Base-by-base conservation (phyloP, 257 asterid species). In the Lithospermum erythrorhizon region DNA sequence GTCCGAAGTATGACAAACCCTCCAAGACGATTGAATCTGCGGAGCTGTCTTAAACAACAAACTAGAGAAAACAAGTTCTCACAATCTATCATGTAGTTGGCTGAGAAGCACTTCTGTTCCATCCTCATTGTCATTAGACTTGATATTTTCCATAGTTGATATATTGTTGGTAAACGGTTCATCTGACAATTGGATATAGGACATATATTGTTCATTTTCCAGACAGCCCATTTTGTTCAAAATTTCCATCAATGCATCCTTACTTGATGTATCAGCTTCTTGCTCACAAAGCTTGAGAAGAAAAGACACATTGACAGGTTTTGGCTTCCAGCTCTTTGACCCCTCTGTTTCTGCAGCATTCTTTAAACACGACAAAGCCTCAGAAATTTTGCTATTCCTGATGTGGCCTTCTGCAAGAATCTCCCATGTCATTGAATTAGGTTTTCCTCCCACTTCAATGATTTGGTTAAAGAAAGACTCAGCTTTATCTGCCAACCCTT, bases 361-460 rank as follows among this genome's bases (percentile, higher is more conserved):
- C 53, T 75, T 68, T 53, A 93, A 72, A 78, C 94, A 89, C 68
- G 95, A 81, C 58, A 93, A 22, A 61, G 96, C 97, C 75, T 87
- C 84, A 0, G 84, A 58, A 30, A 80, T 57, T 68, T 83, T 83
- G 76, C 66, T 58, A 4, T 74, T 76, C 53, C 59, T 78, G 41
- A 93, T 79, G 37, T 82, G 94, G 66, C 76, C 67, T 74, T 89
- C 97, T 5, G 95, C 76, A 59, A 93, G 71, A 25, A 89, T 87
- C 78, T 86, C 99, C 94, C 94, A 89, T 24, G 99, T 86, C 76
- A 63, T 70, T 0, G 96, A 71, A 70, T 82, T 93, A 21, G 95
- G 87, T 63, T 77, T 78, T 37, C 91, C 95, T 41, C 99, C 99
- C 2, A 10, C 68, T 68, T 78, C 83, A 47, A 78, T 64, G 74